These are phyloP conservation scores for Russula foetens DNA, from an alignment of 768 basidiomycete species.

Conservation along the genomic window DNA sequence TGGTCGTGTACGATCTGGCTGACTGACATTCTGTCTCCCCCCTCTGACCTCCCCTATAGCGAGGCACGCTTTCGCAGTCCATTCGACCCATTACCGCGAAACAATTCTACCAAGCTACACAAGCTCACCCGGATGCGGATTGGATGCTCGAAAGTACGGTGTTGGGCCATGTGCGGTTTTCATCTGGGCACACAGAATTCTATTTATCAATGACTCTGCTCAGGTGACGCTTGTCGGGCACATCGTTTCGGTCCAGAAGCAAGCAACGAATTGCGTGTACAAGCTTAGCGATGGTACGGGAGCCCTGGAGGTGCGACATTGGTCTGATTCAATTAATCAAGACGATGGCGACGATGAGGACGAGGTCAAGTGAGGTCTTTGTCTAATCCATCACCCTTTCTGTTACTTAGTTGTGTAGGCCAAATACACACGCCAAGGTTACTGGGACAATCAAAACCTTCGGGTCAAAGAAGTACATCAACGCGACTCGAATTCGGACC, in stretches of 20 bases:
- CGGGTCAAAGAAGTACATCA: conserved; percentile 73
- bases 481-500: conserved; percentile 62
- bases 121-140: conserved; percentile 82
- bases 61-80: conserved; percentile 35
- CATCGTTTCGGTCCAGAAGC: conserved; percentile 56
- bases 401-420: conserved; percentile 35
- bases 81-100: conserved; percentile 70
- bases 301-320: conserved; percentile 66
- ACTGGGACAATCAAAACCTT: conserved; percentile 79
- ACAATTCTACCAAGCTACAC: conserved; percentile 68
- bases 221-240: conserved; percentile 72
- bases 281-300: conserved; percentile 84
- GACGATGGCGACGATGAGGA: conserved; percentile 45
- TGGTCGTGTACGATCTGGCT: conserved; percentile 31
- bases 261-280: conserved; percentile 77
- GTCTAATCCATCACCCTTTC: neutral
- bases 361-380: conserved; percentile 36
- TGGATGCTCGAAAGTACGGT: conserved; percentile 78
- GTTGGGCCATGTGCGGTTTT: conserved; percentile 61
- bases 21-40: neutral
- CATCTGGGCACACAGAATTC: neutral
- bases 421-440: conserved; percentile 71
- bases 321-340: conserved; percentile 61
- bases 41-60: conserved; percentile 24
- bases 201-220: neutral